A percentile compares a stretch with the other conserved stretches of the same genome.
These are phyloP conservation scores for Coemansia sp. DNA, from an alignment of 192 early-diverging fungal species.

Conservation along the genomic window DNA sequence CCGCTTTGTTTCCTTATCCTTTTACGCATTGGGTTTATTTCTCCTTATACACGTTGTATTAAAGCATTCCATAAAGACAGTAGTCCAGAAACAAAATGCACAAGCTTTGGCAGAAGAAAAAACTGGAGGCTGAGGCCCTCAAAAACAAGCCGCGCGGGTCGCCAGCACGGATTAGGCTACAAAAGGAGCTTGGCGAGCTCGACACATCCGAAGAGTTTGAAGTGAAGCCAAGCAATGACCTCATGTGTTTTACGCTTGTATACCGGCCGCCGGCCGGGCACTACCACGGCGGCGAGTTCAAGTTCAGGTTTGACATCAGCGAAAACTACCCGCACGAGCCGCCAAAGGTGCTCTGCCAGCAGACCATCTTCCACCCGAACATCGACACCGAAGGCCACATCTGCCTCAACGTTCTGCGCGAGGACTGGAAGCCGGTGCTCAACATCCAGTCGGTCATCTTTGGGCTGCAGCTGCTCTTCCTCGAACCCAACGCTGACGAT, in stretches of 20 bases:
- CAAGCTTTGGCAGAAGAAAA: slow-evolving; percentile 90
- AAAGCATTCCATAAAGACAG: not conserved
- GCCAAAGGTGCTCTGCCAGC: slow-evolving; percentile 87
- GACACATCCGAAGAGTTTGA: slow-evolving; percentile 76
- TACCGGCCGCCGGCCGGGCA: slow-evolving; percentile 88
- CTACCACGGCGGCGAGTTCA: slow-evolving; percentile 83
- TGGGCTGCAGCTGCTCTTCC: slow-evolving; percentile 88
- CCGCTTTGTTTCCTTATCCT: too few species aligned
- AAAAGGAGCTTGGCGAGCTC: slow-evolving; percentile 92
- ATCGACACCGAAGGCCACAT: slow-evolving; percentile 96
- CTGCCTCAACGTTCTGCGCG: slow-evolving; percentile 94
- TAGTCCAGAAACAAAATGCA: slow-evolving; percentile 60
- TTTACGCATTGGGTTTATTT: too few species aligned
- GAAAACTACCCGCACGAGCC: slow-evolving; percentile 94
- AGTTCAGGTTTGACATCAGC: slow-evolving; percentile 80
- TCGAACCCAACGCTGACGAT: slow-evolving; percentile 96
- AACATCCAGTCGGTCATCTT: slow-evolving; percentile 89
- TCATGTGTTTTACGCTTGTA: slow-evolving; percentile 79
- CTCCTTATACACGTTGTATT: not conserved
- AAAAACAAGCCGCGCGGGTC: slow-evolving; percentile 78
- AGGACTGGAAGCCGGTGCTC: slow-evolving; percentile 99
- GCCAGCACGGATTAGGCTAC: slow-evolving; percentile 87
- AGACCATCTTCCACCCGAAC: slow-evolving; percentile 97
- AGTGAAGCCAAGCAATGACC: slow-evolving; percentile 77
- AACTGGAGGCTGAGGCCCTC: slow-evolving; percentile 71